These are phyloP conservation scores for Sarocladiaceae sp. DNA, from an alignment of 2,329 filamentous ascomycete genomes.

Conservation along the genomic window DNA sequence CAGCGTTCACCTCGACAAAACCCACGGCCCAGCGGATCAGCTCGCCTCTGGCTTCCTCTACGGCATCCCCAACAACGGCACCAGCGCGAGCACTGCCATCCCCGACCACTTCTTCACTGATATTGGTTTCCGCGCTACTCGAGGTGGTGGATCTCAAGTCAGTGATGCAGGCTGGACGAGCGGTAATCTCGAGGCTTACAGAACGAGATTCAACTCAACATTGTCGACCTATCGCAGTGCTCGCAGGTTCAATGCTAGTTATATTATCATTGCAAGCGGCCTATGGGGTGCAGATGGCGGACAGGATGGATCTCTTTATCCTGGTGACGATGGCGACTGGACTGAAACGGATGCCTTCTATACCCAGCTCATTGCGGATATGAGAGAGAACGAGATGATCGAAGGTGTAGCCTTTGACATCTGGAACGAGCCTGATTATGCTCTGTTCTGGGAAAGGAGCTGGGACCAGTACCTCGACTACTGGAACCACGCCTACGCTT, in stretches of 20 bases:
- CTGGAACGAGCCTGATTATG: not conserved
- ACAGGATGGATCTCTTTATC: not conserved
- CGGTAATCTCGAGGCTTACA: not conserved
- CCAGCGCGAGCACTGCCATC: not conserved
- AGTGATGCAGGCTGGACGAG: not conserved
- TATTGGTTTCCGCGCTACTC: not conserved
- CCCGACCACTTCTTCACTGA: conserved; percentile 2
- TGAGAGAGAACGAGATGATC: not conserved
- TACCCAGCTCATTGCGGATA: not conserved
- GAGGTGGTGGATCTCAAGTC: not conserved
- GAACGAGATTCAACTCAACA: not conserved
- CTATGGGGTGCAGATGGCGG: not conserved
- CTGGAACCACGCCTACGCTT: not conserved
- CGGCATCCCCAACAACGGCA: not conserved
- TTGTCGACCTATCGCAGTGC: not conserved
- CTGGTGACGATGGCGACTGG: not conserved
- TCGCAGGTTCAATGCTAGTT: not conserved
- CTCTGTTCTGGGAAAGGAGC: not conserved
- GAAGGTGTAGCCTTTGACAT: not conserved
- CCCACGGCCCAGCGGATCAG: no score
- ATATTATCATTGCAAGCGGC: not conserved
- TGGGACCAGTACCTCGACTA: not conserved
- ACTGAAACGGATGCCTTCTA: not conserved
- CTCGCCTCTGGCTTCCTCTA: not conserved
- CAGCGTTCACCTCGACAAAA: no score